Percentiles rank a stretch among this genome's conserved stretches.
phyloP scores from a whole-genome alignment of 495 filamentous ascomycete genomes.

The Aspergillus leporis region DNA sequence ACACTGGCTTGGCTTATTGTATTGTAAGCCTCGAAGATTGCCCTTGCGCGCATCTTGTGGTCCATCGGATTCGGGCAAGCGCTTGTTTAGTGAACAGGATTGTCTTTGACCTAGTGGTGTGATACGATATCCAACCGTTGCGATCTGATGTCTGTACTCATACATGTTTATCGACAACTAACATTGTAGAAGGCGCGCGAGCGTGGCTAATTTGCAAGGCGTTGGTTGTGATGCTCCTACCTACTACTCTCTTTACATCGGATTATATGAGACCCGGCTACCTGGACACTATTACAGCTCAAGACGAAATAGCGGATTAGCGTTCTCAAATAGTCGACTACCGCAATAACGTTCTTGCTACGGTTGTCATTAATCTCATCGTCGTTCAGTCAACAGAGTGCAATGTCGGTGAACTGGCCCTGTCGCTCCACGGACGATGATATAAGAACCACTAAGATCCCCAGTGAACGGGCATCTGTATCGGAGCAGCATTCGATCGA shows the following conservation, averaged over 20 bases:
- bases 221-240: slow-evolving; percentile 2
- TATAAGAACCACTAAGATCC: slow-evolving; percentile 25
- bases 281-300: not conserved
- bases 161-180: not conserved
- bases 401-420: slow-evolving; percentile 49
- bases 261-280: not conserved
- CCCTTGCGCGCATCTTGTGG: not conserved
- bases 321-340: not conserved
- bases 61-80: not conserved
- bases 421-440: slow-evolving; percentile 33
- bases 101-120: not conserved
- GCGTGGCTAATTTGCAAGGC: not conserved
- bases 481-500: slow-evolving; percentile 40
- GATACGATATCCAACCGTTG: not conserved
- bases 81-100: not conserved
- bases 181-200: not conserved
- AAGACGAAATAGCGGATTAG: not conserved
- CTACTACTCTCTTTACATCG: not conserved
- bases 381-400: slow-evolving; percentile 30
- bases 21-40: not conserved
- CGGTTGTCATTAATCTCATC: not conserved
- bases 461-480: slow-evolving; percentile 21
- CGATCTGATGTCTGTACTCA: not conserved
- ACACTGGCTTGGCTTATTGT: not conserved
- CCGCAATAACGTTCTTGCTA: not conserved